Evolutionary conservation across 164 flowering plant genomes (phyloP).

Genomic region (Chimonanthus praecox): DNA sequence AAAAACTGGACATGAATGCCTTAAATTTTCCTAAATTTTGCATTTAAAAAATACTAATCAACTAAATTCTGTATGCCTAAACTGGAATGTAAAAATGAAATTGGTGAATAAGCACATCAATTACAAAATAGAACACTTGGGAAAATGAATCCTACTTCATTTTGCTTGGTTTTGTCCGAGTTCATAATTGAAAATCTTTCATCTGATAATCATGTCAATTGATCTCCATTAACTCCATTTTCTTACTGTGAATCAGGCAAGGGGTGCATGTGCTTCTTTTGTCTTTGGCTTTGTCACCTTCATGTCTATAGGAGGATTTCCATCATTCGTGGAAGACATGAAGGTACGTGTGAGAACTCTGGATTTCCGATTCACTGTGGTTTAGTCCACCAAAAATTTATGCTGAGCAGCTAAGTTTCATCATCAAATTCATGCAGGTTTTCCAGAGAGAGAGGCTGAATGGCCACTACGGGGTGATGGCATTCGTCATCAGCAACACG

Average conservation of each 20-base stretch:
- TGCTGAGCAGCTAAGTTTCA: neutral
- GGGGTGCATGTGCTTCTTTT: constrained; percentile 89
- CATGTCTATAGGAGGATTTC: constrained; percentile 98
- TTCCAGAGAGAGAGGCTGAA: constrained; percentile 91
- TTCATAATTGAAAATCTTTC: neutral
- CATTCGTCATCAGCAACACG: constrained; percentile 90
- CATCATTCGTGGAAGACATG: constrained; percentile 97
- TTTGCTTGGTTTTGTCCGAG: neutral
- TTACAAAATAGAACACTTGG: neutral
- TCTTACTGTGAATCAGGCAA: constrained; percentile 53
- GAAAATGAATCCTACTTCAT: neutral
- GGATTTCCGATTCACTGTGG: neutral
- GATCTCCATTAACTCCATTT: neutral
- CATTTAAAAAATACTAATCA: neutral
- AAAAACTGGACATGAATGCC: neutral
- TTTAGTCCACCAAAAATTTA: neutral
- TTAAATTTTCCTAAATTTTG: neutral
- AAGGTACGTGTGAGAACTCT: constrained; percentile 35
- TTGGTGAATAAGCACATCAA: too few relatives aligned
- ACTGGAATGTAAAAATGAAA: too few relatives aligned
- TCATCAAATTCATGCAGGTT: constrained; percentile 41
- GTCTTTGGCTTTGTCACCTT: constrained; percentile 93
- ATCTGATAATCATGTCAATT: neutral
- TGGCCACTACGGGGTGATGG: constrained; percentile 82
- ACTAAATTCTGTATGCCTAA: neutral